These are phyloP conservation scores for Trifolium pratense DNA, from an alignment of 306 rosid species.

Conservation along the genomic window DNA sequence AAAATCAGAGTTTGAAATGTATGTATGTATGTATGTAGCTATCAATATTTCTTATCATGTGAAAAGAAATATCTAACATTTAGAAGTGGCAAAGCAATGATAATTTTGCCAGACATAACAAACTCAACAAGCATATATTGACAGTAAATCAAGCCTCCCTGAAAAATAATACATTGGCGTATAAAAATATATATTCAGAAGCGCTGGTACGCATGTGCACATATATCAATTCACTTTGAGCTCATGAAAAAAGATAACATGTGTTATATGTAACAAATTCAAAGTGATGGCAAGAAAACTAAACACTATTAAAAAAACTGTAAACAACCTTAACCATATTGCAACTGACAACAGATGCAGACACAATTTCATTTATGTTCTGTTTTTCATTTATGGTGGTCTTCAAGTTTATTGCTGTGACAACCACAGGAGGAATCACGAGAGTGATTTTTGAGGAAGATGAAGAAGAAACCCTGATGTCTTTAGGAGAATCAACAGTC, in stretches of 20 bases:
- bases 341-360: slow-evolving; percentile 92
- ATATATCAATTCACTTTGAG: slow-evolving; percentile 5
- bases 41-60: slow-evolving; percentile 26
- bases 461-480: slow-evolving; percentile 55
- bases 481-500: slow-evolving; percentile 74
- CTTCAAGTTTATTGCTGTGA: slow-evolving; percentile 80
- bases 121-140: slow-evolving; percentile 24
- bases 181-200: neutral
- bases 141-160: slow-evolving; percentile 32
- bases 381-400: slow-evolving; percentile 74
- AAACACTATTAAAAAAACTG: slow-evolving; percentile 34
- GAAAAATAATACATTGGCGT: neutral
- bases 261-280: slow-evolving; percentile 6
- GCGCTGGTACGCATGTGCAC: neutral
- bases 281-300: slow-evolving; percentile 31
- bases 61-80: neutral
- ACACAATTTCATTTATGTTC: slow-evolving; percentile 78
- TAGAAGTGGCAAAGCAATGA: slow-evolving; percentile 1
- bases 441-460: slow-evolving; percentile 56
- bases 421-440: slow-evolving; percentile 84
- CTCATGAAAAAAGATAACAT: slow-evolving; percentile 23
- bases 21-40: slow-evolving; percentile 21
- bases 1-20: slow-evolving; percentile 10
- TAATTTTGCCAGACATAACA: slow-evolving; percentile 10
- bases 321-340: slow-evolving; percentile 80